A percentile compares a stretch with the other conserved stretches of the same genome.
Conservation (phyloP, 805 yeast genomes). For the Suhomyces vadensis region DNA sequence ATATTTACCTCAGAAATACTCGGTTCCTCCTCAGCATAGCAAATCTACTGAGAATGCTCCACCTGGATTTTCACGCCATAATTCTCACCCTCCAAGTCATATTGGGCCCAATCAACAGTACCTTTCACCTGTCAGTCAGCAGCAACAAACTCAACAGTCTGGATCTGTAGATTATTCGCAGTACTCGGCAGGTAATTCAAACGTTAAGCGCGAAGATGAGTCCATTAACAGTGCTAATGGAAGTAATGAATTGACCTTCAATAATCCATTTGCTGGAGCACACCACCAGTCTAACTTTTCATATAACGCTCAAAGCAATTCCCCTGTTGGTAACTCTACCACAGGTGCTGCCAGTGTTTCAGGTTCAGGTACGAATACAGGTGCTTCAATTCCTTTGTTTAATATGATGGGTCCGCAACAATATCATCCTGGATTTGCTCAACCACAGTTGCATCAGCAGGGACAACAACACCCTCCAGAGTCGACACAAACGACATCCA, state of each 20-base stretch:
- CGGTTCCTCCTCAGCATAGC: not conserved
- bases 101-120: constrained; percentile 11
- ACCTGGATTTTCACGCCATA: not conserved
- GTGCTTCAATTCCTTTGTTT: constrained; percentile 3
- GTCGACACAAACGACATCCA: not conserved
- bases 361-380: constrained; percentile 5
- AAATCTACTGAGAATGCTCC: not conserved
- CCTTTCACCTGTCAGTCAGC: constrained; percentile 9
- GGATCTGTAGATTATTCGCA: constrained; percentile 1
- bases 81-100: constrained; percentile 15
- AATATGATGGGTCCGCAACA: constrained; percentile 8
- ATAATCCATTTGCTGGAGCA: constrained; percentile 21
- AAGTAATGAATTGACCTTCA: constrained; percentile 20
- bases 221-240: not conserved
- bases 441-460: constrained; percentile 3
- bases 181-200: not conserved
- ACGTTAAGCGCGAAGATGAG: constrained; percentile 17
- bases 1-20: constrained; percentile 8
- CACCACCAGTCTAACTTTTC: constrained; percentile 10
- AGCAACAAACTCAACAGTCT: constrained; percentile 1
- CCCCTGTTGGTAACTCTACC: not conserved
- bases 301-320: constrained; percentile 3
- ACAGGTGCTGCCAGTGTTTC: constrained; percentile 1
- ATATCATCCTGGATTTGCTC: constrained; percentile 4
- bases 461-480: constrained; percentile 5